Base-by-base conservation (phyloP, 169 alveolate genomes). In the Plasmodium relictum region DNA sequence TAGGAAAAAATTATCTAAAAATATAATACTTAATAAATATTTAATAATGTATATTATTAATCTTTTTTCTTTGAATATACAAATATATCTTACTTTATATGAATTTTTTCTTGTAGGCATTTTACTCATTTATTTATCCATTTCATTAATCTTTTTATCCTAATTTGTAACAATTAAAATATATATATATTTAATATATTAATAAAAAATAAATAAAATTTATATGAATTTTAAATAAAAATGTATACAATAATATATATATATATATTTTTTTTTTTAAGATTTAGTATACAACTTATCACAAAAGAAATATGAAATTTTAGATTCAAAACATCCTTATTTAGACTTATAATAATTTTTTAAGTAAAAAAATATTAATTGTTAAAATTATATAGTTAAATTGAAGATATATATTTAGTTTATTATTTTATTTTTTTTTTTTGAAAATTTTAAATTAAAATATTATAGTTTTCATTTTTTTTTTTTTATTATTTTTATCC, bases 61-160 rank as follows among this genome's bases (percentile, higher is more conserved):
- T 31, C 1, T 18, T 31, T 1, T 26, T 1, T 18, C 2, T 8
- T 2, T 39, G 50, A 10, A 31, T 26, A 31, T 31, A 24, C 5
- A 24, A 22, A 6, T 63, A 63, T 63, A 26, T 18, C 0, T 31
- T 18, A 10, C 9, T 63, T 3, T 18, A 12, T 16, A 14, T 7
- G 6, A 12, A 50, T 48, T 61, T 69, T 26, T 39, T 68, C 58
- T 74, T 16, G 14, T 41, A 74, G 91, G 61, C 91, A 83, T 31
- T 83, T 68, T 37, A 83, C 91, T 45, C 91, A 83, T 44, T 45
- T 83, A 85, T 83, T 56, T 16, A 52, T 83, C 31, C 91, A 83
- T 62, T 83, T 68, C 52, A 26, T 26, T 22, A 83, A 83, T 44
- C 86, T 83, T 68, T 50, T 12, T 18, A 83, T 83, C 10, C 69